Conservation (phyloP, 148 eudicot genomes). For the Dysphania ambrosioides region DNA sequence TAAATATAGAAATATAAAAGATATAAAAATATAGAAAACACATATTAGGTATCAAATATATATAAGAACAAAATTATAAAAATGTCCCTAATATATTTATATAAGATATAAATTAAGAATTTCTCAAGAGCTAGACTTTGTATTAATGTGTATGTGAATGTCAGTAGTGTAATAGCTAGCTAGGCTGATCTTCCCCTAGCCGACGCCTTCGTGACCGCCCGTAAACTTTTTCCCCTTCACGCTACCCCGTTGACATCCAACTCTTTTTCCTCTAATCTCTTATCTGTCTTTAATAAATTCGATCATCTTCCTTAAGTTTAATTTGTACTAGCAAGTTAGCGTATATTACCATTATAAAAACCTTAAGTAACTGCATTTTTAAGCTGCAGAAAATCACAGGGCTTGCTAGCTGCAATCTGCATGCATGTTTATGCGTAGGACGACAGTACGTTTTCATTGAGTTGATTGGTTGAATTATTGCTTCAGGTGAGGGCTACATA, state of each 20-base stretch:
- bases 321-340: neutral
- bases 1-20: no score
- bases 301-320: neutral
- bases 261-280: neutral
- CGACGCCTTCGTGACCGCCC: conserved; percentile 84
- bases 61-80: no score
- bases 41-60: no score
- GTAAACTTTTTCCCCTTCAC: conserved; percentile 48
- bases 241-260: conserved; percentile 32
- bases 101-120: neutral
- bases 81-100: conserved; percentile 13
- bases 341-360: no score
- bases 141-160: neutral
- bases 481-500: neutral
- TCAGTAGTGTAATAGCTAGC: neutral
- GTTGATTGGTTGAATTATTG: neutral
- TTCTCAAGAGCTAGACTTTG: neutral
- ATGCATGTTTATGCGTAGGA: neutral
- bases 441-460: no score
- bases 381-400: conserved; percentile 13
- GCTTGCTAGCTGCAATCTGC: no score
- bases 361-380: conserved; percentile 18
- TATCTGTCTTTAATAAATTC: conserved; percentile 2
- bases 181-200: conserved; percentile 40
- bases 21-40: no score